Evolutionary conservation across 768 basidiomycete species (phyloP).

Genomic region (Phanerodontia chrysosporium): DNA sequence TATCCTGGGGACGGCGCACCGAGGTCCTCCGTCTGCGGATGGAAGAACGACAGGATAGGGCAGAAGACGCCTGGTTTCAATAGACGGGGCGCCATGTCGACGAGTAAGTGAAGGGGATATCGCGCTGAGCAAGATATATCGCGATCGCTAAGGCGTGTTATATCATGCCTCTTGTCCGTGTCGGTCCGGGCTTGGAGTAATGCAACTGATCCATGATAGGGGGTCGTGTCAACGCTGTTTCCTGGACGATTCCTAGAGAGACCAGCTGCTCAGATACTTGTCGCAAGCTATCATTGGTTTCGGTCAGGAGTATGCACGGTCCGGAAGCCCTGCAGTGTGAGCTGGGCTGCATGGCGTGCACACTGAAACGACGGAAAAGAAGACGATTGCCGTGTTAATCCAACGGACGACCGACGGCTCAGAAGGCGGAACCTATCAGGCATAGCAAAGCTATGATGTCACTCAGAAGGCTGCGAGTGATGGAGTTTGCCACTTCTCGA

Average conservation of each 20-base stretch:
- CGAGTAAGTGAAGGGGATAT: slow-evolving; percentile 3
- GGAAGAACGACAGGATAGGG: slow-evolving; percentile 85
- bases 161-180: neutral
- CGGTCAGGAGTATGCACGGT: neutral
- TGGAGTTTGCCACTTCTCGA: neutral
- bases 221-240: neutral
- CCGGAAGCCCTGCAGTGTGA: neutral
- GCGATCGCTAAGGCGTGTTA: slow-evolving; percentile 11
- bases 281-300: neutral
- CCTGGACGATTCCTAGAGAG: neutral
- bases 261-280: neutral
- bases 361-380: neutral
- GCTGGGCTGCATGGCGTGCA: neutral
- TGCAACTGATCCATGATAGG: neutral
- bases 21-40: slow-evolving; percentile 70
- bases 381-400: neutral
- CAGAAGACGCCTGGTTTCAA: slow-evolving; percentile 77
- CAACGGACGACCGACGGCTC: neutral
- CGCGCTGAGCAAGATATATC: neutral
- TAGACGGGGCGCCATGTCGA: slow-evolving; percentile 34
- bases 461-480: neutral
- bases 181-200: neutral
- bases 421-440: neutral
- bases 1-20: no score
- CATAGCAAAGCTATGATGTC: neutral